A percentile compares a stretch with the other conserved stretches of the same genome.
Evolutionary conservation across 2,329 filamentous ascomycete species (phyloP).

Genomic region (Ilyonectria sp.): DNA sequence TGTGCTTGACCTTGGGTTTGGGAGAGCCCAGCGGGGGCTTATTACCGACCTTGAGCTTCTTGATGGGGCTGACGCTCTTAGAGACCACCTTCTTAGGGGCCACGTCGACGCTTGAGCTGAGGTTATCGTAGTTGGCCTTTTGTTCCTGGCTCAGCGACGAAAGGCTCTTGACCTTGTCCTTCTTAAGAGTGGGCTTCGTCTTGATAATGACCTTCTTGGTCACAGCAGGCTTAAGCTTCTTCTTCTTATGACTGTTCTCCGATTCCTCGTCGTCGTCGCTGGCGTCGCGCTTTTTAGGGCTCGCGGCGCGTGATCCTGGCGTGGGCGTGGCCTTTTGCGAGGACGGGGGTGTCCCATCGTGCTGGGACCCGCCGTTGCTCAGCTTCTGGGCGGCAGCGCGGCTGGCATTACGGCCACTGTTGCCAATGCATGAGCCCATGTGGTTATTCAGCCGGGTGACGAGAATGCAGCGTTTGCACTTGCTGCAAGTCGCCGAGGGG

Average conservation of each 20-base stretch:
- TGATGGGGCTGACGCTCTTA: constrained; percentile 58
- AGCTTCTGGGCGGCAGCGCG: constrained; percentile 75
- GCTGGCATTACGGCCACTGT: constrained; percentile 75
- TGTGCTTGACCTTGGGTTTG: constrained; percentile 61
- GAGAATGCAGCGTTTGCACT: constrained; percentile 76
- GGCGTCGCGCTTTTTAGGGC: constrained; percentile 71
- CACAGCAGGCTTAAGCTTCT: constrained; percentile 66
- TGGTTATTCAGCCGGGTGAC: constrained; percentile 78
- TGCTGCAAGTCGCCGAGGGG: constrained; percentile 77
- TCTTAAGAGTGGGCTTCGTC: constrained; percentile 65
- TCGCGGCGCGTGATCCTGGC: constrained; percentile 67
- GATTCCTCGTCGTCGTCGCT: constrained; percentile 70
- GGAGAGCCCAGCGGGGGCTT: constrained; percentile 65
- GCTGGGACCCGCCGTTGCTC: constrained; percentile 69
- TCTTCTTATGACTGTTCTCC: constrained; percentile 69
- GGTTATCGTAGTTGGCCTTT: constrained; percentile 52
- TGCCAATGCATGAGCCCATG: constrained; percentile 78
- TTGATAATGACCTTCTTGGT: constrained; percentile 72
- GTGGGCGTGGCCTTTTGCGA: constrained; percentile 75
- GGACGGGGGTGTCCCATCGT: constrained; percentile 72
- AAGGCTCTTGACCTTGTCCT: constrained; percentile 68
- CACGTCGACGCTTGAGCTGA: constrained; percentile 48
- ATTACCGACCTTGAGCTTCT: constrained; percentile 61
- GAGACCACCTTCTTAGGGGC: constrained; percentile 54
- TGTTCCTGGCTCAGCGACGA: constrained; percentile 68